Evolutionary conservation across 192 early-diverging fungal genomes (phyloP), one percentile per base, ranked within the genome.

Genomic region (Funneliformis geosporum): DNA sequence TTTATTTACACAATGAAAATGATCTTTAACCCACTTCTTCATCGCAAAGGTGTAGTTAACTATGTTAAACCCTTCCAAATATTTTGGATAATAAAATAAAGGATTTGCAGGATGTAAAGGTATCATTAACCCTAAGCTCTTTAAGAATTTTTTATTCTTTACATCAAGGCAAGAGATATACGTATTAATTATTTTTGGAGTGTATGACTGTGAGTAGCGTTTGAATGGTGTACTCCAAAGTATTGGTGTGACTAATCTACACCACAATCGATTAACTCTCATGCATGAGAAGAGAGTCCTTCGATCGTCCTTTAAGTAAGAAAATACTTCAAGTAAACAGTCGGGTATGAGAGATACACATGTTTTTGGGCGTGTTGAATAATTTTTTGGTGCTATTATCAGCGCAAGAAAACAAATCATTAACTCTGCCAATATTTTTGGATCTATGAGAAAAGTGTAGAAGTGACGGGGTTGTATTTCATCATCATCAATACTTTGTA

Each of bases 151-250:
- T 55, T 55, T 55, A 55, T 55, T 16, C 18, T 55, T 12, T 55
- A 18, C 6, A 55, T 55, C 12, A 55, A 55, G 47, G 18, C 47
- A 55, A 55, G 47, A 14, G 18, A 55, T 55, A 55, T 55, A 55
- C 5, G 47, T 55, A 55, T 55, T 55, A 16, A 55, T 55, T 55
- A 55, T 55, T 55, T 55, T 55, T 18, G 11, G 18, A 3, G 47
- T 55, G 18, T 55, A 55, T 55, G 0, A 3, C 18, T 55, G 47
- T 55, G 47, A 55, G 18, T 55, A 55, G 18, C 6, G 18, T 55
- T 55, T 55, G 18, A 67, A 67, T 67, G 65, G 65, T 67, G 27
- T 2, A 27, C 65, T 67, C 65, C 65, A 67, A 14, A 67, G n/a
- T 67, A 67, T 67, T 38, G 65, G n/a, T 27, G 28, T 39, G 8